phyloP scores from a whole-genome alignment of 441 rosid species.

The Euphorbia celastroides region DNA sequence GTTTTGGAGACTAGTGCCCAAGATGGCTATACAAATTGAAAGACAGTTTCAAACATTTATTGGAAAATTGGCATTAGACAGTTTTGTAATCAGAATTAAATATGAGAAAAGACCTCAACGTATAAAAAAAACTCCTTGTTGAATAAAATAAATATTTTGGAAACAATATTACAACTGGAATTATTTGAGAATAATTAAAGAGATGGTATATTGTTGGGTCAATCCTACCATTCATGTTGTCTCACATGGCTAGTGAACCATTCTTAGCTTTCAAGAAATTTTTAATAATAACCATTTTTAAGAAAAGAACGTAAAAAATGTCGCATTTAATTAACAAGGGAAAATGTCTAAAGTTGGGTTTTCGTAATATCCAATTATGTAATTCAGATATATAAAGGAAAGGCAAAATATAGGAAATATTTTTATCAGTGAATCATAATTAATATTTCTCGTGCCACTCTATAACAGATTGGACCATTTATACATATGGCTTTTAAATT shows the following conservation, averaged over 20 bases:
- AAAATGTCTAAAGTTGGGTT: not conserved
- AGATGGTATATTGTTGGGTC: conserved; percentile 7
- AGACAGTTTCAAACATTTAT: not conserved
- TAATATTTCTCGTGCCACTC: not conserved
- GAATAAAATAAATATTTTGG: not conserved
- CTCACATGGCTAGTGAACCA: conserved; percentile 30
- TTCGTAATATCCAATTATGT: not conserved
- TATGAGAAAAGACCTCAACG: not conserved
- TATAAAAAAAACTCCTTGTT: not conserved
- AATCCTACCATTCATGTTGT: conserved; percentile 7
- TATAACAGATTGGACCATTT: not conserved
- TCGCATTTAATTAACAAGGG: conserved; percentile 11
- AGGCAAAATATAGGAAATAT: conserved; percentile 1
- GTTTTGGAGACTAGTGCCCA: conserved; percentile 1
- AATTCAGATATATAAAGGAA: not conserved
- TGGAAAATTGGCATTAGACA: not conserved
- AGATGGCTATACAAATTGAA: conserved; percentile 3
- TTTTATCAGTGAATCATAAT: not conserved
- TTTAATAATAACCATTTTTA: conserved; percentile 14
- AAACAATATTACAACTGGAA: not conserved
- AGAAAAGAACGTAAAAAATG: not conserved
- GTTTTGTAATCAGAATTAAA: not conserved
- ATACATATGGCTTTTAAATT: not conserved
- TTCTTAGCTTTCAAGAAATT: conserved; percentile 38
- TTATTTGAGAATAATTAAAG: conserved; percentile 5